A percentile compares a stretch with the other conserved stretches of the same genome.
Evolutionary conservation across 441 rosid species (phyloP).

Genomic region (Breynia disticha): DNA sequence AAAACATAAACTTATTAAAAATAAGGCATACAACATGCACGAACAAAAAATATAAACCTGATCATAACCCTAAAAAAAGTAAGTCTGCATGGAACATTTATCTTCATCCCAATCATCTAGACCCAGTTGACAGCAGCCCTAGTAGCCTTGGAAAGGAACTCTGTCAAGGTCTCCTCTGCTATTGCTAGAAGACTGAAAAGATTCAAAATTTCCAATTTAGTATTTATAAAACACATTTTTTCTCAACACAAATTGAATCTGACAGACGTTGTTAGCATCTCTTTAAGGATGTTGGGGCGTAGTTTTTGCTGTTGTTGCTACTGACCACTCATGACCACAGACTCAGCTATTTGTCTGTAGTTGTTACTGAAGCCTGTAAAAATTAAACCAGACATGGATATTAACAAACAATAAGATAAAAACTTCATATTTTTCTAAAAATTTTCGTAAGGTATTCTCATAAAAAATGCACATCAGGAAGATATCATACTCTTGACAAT

Average conservation of each 20-base stretch:
- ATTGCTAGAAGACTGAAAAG: conserved; percentile 72
- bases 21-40: not conserved
- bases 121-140: conserved; percentile 99
- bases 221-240: no score
- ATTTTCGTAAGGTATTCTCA: not conserved
- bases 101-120: conserved; percentile 99
- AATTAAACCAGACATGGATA: not conserved
- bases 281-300: conserved; percentile 29
- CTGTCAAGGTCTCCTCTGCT: conserved; percentile 98
- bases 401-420: not conserved
- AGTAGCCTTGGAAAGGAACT: conserved; percentile 98
- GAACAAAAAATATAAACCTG: not conserved
- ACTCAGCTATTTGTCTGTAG: conserved; percentile 99
- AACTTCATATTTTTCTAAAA: no score
- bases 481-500: conserved; percentile 49
- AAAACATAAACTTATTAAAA: conserved; percentile 8
- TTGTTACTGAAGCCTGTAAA: conserved; percentile 66
- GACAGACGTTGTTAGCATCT: conserved; percentile 41
- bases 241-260: not conserved
- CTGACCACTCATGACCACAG: conserved; percentile 98
- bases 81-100: conserved; percentile 11
- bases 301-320: conserved; percentile 91
- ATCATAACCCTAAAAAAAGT: not conserved
- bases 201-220: not conserved
- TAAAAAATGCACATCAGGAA: not conserved